A percentile compares a stretch with the other conserved stretches of the same genome.
These are phyloP conservation scores for Pyrus pyrifolia DNA, from an alignment of 306 rosid genomes.

Conservation along the genomic window DNA sequence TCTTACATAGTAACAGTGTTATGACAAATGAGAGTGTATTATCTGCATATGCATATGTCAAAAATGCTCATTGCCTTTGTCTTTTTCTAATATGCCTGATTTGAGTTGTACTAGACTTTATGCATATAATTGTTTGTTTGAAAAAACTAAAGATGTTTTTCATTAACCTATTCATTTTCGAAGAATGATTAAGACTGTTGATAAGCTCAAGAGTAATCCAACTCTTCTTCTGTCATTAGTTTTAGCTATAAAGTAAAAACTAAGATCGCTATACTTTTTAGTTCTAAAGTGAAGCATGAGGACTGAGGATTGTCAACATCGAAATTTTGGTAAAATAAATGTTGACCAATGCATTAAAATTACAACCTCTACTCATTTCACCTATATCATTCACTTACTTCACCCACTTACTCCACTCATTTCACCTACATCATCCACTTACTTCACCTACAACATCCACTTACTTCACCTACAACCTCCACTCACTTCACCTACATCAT, in stretches of 20 bases:
- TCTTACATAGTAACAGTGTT: neutral
- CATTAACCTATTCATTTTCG: too few relatives aligned
- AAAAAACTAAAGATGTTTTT: neutral
- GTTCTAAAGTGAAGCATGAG: conserved; percentile 11
- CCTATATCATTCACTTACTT: too few relatives aligned
- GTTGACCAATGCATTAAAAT: too few relatives aligned
- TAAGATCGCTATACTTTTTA: neutral
- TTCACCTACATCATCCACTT: too few relatives aligned
- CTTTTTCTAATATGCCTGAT: too few relatives aligned
- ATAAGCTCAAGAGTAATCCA: neutral
- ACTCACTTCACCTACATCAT: too few relatives aligned
- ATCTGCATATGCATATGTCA: neutral
- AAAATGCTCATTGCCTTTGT: neutral
- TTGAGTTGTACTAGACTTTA: neutral
- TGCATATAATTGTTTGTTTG: neutral
- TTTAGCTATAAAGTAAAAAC: neutral
- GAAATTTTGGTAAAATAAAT: too few relatives aligned
- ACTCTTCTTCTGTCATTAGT: neutral
- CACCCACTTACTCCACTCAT: too few relatives aligned
- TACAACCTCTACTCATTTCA: too few relatives aligned
- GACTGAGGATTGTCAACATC: neutral
- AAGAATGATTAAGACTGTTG: neutral
- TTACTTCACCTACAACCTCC: too few relatives aligned
- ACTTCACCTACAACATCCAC: too few relatives aligned
- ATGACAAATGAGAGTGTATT: neutral